A percentile compares a stretch with the other conserved stretches of the same genome.
Conservation (phyloP, 768 basidiomycete species). For the Rhizopogon roseolus region DNA sequence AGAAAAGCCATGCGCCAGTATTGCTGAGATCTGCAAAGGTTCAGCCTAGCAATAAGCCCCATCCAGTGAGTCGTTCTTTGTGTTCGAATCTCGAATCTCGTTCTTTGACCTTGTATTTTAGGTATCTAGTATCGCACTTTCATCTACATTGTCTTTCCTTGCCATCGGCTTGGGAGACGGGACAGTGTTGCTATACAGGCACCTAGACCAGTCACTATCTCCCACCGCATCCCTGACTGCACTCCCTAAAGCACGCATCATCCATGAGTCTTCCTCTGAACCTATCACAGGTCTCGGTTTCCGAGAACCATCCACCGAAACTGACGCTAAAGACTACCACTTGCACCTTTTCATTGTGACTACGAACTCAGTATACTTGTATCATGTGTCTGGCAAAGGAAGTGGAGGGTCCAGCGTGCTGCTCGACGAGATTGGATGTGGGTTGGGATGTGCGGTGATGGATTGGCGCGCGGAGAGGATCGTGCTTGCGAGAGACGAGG, state of each 20-base stretch:
- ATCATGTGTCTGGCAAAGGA: conserved; percentile 69
- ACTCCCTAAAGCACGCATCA: conserved; percentile 79
- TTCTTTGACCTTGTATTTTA: conserved; percentile 19
- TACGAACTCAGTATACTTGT: conserved; percentile 71
- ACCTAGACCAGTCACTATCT: conserved; percentile 85
- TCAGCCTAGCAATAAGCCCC: conserved; percentile 70
- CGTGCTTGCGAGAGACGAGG: conserved; percentile 86
- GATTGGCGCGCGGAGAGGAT: conserved; percentile 70
- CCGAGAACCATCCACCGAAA: conserved; percentile 42
- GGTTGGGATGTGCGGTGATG: conserved; percentile 79
- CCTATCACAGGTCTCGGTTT: conserved; percentile 94
- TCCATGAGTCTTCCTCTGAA: conserved; percentile 82
- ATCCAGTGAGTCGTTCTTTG: conserved; percentile 48
- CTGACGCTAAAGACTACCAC: conserved; percentile 23
- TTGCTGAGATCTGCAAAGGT: conserved; percentile 75
- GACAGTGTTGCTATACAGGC: conserved; percentile 85
- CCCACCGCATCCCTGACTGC: conserved; percentile 60
- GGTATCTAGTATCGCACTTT: conserved; percentile 79
- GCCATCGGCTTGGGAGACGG: conserved; percentile 95
- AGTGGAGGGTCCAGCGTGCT: conserved; percentile 61
- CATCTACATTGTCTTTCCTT: conserved; percentile 74
- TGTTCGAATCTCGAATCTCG: not conserved
- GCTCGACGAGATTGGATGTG: conserved; percentile 85
- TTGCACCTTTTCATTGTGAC: conserved; percentile 84
- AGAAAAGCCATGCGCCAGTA: conserved; percentile 54